phyloP scores from a whole-genome alignment of 2,329 filamentous ascomycete genomes.

The Pseudophaeomoniella oleicola region DNA sequence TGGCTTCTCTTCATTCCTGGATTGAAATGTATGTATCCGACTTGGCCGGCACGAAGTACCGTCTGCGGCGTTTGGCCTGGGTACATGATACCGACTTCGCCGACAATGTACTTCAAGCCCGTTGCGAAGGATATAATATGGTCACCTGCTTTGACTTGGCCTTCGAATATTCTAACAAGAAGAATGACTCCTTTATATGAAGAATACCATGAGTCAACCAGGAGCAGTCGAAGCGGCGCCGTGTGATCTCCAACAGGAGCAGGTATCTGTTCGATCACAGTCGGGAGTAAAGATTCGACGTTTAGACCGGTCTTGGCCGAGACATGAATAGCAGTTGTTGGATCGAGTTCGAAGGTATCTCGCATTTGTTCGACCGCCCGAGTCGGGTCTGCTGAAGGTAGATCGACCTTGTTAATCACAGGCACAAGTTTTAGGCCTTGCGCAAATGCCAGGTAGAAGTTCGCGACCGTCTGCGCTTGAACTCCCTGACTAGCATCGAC shows the following conservation, averaged over 20 bases:
- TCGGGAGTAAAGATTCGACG: conserved; percentile 67
- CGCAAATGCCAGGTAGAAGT: conserved; percentile 94
- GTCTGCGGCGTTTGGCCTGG: conserved; percentile 72
- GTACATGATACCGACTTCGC: conserved; percentile 94
- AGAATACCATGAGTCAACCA: conserved; percentile 98
- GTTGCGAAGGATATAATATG: conserved; percentile 80
- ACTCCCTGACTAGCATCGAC: conserved; percentile 95
- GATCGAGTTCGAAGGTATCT: conserved; percentile 74
- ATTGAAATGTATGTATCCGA: conserved; percentile 95
- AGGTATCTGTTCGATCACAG: conserved; percentile 73
- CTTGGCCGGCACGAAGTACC: conserved; percentile 73
- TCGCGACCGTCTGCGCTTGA: conserved; percentile 94
- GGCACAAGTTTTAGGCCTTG: conserved; percentile 78
- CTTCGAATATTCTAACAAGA: conserved; percentile 83
- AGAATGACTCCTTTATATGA: conserved; percentile 88
- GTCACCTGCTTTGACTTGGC: conserved; percentile 67
- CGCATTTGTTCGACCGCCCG: conserved; percentile 76
- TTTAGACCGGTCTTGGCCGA: conserved; percentile 92
- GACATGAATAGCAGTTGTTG: conserved; percentile 58
- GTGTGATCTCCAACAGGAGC: conserved; percentile 58
- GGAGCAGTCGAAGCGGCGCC: conserved; percentile 65
- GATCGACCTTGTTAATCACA: conserved; percentile 92
- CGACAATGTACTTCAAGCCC: conserved; percentile 76
- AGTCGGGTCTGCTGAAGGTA: conserved; percentile 75
- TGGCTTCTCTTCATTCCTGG: conserved; percentile 95